Evolutionary conservation across 2,329 filamentous ascomycete species (phyloP).

Genomic region (Fusarium sp.): DNA sequence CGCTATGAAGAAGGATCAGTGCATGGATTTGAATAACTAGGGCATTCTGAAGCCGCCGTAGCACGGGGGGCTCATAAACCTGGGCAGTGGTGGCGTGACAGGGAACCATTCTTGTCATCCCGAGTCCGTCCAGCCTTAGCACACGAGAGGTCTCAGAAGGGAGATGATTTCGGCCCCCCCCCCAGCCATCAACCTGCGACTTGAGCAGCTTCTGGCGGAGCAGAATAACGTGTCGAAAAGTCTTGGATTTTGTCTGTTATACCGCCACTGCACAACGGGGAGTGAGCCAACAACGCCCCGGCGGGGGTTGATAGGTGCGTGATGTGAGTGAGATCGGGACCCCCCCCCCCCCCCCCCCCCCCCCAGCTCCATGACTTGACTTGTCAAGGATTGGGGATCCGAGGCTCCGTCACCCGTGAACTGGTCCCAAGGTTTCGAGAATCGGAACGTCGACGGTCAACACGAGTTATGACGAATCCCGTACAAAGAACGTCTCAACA

Average conservation of each 20-base stretch:
- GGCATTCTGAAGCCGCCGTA: neutral
- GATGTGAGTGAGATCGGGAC: neutral
- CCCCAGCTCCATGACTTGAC: neutral
- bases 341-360: neutral
- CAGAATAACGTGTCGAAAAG: neutral
- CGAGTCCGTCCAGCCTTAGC: neutral
- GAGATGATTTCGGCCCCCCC: neutral
- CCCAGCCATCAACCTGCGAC: neutral
- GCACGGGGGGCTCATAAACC: neutral
- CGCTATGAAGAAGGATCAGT: neutral
- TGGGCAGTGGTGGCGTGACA: constrained; percentile 1
- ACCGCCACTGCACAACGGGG: neutral
- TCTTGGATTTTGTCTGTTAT: neutral
- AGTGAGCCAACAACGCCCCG: neutral
- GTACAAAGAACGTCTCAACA: neutral
- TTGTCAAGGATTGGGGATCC: neutral
- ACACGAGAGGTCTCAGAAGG: neutral
- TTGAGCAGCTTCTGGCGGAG: neutral
- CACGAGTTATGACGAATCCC: neutral
- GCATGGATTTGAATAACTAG: neutral
- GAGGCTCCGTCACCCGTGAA: neutral
- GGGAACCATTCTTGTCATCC: neutral
- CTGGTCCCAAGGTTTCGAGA: neutral
- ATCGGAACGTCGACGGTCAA: neutral
- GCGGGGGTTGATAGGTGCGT: neutral